Evolutionary conservation across 1,139 yeast species (phyloP), one percentile per base, ranked within the genome.

Genomic region (Lodderomyces oxycetoniae): DNA sequence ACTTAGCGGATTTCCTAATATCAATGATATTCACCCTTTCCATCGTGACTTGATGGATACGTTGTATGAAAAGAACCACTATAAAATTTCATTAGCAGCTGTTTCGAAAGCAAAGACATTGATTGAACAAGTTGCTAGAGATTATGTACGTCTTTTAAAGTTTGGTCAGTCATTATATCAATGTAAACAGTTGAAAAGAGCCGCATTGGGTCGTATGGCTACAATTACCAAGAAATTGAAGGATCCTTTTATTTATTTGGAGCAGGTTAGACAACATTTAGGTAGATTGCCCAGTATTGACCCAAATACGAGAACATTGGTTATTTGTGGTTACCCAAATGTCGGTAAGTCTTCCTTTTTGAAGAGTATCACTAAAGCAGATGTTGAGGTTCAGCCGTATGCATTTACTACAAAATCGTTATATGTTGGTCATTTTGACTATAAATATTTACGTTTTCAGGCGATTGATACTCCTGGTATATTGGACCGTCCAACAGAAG

Each of bases 391-490:
- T 43, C 98, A 93, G 63, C 98, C 98, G 26, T 91, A 91, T 63
- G 98, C 98, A 31, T 91, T 91, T 77, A 89, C 97, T 49, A 89
- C 97, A 43, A 89, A 89, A 65, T 84, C 95, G 30, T 70, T 89
- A 48, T 89, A 86, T 54, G 97, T 89, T 41, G 97, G 97, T 45
- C 97, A 89, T 65, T 91, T 91, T 60, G 99, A 91, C 64, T 91
- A 91, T 71, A 91, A 91, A 67, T 93, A 91, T 63, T 71, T 91
- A 56, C 74, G 99, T 55, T 91, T 91, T 71, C 99, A 91, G 68
- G 98, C 97, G 38, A 91, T 91, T 55, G 99, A 91, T 63, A 91
- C 99, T 22, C 99, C 99, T 19, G 99, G 99, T 71, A 89, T 91
- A 54, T 71, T 91, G 58, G 99, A 91, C 63, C 82, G 97, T 63